Percentiles rank a stretch among this genome's conserved stretches.
phyloP scores from a whole-genome alignment of 495 filamentous ascomycete genomes.

The Xanthoparmelia taractica region DNA sequence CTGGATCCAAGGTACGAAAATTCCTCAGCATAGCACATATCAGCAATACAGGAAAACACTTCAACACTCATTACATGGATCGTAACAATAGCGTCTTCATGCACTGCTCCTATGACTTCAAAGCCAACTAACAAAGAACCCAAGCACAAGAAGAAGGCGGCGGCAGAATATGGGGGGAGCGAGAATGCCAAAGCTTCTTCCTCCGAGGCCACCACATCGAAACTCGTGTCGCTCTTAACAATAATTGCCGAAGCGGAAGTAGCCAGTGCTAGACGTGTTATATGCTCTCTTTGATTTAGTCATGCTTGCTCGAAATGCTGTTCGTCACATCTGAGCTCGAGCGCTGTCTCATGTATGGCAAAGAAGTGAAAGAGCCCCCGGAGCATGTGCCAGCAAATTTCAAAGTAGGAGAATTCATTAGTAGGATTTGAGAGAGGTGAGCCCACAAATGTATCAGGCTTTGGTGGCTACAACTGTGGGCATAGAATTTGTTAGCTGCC shows the following conservation, averaged over 20 bases:
- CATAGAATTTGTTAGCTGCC: not conserved
- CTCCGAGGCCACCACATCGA: not conserved
- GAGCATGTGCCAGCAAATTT: not conserved
- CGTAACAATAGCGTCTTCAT: not conserved
- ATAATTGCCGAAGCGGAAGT: not conserved
- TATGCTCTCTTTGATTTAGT: not conserved
- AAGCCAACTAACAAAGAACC: not conserved
- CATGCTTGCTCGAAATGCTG: not conserved
- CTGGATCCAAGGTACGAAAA: not conserved
- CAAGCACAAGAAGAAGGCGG: not conserved
- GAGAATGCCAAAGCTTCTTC: not conserved
- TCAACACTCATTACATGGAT: not conserved
- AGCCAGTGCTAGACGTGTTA: not conserved
- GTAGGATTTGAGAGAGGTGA: not conserved
- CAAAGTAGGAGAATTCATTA: too few relatives aligned
- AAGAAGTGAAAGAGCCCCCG: not conserved
- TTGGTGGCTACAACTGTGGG: not conserved
- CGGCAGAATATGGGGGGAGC: not conserved
- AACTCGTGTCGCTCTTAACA: not conserved
- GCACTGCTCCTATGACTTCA: not conserved
- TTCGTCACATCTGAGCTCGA: not conserved
- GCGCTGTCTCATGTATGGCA: not conserved
- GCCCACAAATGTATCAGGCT: not conserved
- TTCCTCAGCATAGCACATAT: not conserved
- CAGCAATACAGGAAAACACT: constrained; percentile 1